These are phyloP conservation scores for Filobasidium floriforme DNA, from an alignment of 768 basidiomycete genomes.

Conservation along the genomic window DNA sequence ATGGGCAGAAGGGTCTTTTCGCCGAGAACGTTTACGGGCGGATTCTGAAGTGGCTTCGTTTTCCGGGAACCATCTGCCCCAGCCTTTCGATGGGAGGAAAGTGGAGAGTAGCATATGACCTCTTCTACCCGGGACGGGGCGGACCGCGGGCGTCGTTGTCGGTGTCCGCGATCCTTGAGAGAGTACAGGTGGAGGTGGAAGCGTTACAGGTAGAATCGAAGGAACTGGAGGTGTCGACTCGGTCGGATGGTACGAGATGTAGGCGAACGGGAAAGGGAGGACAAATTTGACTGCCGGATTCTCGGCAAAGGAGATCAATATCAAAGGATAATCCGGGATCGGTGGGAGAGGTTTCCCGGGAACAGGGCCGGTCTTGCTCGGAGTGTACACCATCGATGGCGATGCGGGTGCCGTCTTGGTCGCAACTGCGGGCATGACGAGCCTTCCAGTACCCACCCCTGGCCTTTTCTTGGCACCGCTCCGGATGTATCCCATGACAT, in stretches of 20 bases:
- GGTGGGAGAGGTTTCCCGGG: neutral
- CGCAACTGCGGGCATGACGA: neutral
- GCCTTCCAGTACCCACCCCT: neutral
- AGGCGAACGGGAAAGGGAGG: constrained; percentile 1
- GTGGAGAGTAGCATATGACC: neutral
- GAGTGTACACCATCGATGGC: too few species aligned
- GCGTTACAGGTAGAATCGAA: too few species aligned
- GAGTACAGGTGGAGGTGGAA: too few species aligned
- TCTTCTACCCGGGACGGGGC: neutral
- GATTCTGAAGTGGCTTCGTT: neutral
- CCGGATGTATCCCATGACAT: neutral
- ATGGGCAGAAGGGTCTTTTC: neutral
- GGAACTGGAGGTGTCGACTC: neutral
- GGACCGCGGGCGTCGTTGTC: too few species aligned
- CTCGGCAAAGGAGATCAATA: constrained; percentile 2
- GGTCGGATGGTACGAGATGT: neutral
- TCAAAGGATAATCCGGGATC: neutral
- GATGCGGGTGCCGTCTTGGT: too few species aligned
- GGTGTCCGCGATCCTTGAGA: too few species aligned
- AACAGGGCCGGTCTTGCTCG: too few species aligned
- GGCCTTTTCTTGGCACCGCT: neutral
- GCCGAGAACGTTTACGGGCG: neutral
- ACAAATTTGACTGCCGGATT: constrained; percentile 3
- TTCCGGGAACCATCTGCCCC: neutral
- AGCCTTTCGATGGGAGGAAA: constrained; percentile 1